These are phyloP conservation scores for Aspergillus persii DNA, from an alignment of 2,329 filamentous ascomycete genomes.

Conservation along the genomic window DNA sequence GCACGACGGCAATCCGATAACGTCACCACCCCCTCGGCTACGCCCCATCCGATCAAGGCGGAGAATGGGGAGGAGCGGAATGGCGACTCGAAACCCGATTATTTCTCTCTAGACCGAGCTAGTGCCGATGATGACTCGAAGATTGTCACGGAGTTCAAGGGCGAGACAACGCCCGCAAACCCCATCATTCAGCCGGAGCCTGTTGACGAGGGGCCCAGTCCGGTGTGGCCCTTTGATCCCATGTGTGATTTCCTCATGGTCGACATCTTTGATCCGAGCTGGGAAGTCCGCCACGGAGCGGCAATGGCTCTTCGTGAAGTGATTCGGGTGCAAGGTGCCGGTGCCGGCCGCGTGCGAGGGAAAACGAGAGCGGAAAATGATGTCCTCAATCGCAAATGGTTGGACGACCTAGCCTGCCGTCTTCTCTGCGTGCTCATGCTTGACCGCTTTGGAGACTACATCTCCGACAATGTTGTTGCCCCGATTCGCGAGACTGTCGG, in stretches of 20 bases:
- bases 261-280: constrained; percentile 87
- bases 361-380: constrained; percentile 75
- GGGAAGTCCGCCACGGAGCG: constrained; percentile 95
- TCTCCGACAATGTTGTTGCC: constrained; percentile 93
- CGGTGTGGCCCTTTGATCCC: constrained; percentile 89
- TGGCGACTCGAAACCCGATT: constrained; percentile 68
- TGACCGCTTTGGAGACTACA: constrained; percentile 95
- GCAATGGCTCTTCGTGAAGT: constrained; percentile 93
- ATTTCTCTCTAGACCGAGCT: constrained; percentile 81
- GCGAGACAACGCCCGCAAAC: constrained; percentile 74
- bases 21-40: constrained; percentile 58
- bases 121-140: constrained; percentile 86
- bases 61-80: constrained; percentile 59
- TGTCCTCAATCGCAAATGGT: constrained; percentile 74
- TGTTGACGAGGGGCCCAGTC: constrained; percentile 64
- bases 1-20: constrained; percentile 62
- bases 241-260: constrained; percentile 92
- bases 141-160: constrained; percentile 94
- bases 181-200: constrained; percentile 78
- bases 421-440: constrained; percentile 96
- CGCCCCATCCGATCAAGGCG: constrained; percentile 59
- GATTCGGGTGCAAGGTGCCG: constrained; percentile 82
- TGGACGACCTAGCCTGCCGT: constrained; percentile 92
- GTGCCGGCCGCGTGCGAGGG: constrained; percentile 74
- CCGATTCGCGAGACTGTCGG: constrained; percentile 94